A percentile compares a stretch with the other conserved stretches of the same genome.
Evolutionary conservation across 441 rosid species (phyloP).

Genomic region (Jatropha podagrica): DNA sequence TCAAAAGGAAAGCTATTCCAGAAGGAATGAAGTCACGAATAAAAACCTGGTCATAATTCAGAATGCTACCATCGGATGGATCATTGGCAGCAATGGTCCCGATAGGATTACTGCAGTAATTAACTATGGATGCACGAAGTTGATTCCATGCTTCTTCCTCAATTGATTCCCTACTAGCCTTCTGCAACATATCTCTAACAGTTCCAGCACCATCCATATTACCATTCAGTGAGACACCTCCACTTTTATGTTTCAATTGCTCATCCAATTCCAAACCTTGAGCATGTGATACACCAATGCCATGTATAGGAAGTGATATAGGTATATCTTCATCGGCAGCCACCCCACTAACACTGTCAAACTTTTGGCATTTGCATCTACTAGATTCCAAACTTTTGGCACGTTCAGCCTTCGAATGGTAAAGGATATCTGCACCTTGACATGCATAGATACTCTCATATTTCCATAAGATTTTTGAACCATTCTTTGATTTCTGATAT

Average conservation of each 20-base stretch:
- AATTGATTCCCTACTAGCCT: conserved; percentile 16
- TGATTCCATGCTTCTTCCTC: conserved; percentile 93
- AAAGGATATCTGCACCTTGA: conserved; percentile 14
- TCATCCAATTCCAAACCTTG: conserved; percentile 32
- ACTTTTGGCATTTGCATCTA: conserved; percentile 49
- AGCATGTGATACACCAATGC: conserved; percentile 22
- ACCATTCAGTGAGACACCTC: conserved; percentile 22
- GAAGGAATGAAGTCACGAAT: conserved; percentile 34
- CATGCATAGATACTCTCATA: conserved; percentile 10
- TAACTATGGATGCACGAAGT: conserved; percentile 64
- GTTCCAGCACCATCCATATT: conserved; percentile 15
- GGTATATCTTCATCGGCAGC: conserved; percentile 34
- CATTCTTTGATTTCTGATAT: conserved; percentile 17
- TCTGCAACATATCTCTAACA: conserved; percentile 13
- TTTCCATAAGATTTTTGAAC: conserved; percentile 19
- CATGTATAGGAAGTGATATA: conserved; percentile 37
- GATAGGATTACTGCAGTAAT: conserved; percentile 36
- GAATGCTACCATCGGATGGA: conserved; percentile 51
- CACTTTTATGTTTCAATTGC: conserved; percentile 31
- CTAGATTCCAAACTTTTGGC: conserved; percentile 25
- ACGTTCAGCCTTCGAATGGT: conserved; percentile 12
- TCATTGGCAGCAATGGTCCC: conserved; percentile 82
- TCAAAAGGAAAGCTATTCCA: conserved; percentile 53
- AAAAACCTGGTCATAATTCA: conserved; percentile 35
- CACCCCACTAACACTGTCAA: conserved; percentile 40